Conservation (phyloP, 2,329 filamentous ascomycete genomes). For the Niveomyces coronatus region DNA sequence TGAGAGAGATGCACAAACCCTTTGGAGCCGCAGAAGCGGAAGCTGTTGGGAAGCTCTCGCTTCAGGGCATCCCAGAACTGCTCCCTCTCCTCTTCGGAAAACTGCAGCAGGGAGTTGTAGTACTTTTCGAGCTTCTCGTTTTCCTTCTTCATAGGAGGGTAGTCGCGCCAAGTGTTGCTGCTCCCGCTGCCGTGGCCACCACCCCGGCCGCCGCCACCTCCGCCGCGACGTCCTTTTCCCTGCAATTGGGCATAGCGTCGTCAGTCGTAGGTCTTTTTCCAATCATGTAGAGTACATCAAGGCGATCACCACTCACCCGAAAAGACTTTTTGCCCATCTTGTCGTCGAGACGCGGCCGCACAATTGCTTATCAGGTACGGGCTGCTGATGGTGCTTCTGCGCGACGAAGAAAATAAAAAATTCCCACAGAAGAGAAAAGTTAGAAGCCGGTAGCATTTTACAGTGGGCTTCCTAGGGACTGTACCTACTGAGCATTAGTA, state of each 20-base stretch:
- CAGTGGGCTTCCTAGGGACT: too few relatives aligned
- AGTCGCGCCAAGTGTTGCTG: constrained; percentile 23
- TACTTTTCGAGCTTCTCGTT: constrained; percentile 81
- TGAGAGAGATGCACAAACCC: constrained; percentile 58
- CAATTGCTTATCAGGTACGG: too few relatives aligned
- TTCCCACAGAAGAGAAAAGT: too few relatives aligned
- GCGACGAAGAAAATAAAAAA: constrained; percentile 3
- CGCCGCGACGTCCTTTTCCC: constrained; percentile 28
- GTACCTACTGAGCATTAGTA: too few relatives aligned
- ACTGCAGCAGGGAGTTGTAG: constrained; percentile 68
- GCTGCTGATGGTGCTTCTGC: neutral
- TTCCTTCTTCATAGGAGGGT: constrained; percentile 49
- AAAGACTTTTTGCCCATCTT: constrained; percentile 9
- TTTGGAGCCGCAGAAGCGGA: constrained; percentile 93
- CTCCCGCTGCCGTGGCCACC: constrained; percentile 17
- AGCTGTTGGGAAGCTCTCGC: constrained; percentile 88
- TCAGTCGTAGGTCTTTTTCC: neutral
- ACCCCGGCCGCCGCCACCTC: constrained; percentile 26
- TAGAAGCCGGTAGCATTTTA: too few relatives aligned
- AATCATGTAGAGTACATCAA: neutral
- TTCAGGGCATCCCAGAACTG: constrained; percentile 78
- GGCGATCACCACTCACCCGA: constrained; percentile 4
- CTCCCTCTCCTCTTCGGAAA: constrained; percentile 67
- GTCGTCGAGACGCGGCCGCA: too few relatives aligned
- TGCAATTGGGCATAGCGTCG: neutral